Percentiles rank a stretch among this genome's conserved stretches.
phyloP scores from a whole-genome alignment of 2,329 filamentous ascomycete genomes.

The Paecilomyces dactylethromorphus region DNA sequence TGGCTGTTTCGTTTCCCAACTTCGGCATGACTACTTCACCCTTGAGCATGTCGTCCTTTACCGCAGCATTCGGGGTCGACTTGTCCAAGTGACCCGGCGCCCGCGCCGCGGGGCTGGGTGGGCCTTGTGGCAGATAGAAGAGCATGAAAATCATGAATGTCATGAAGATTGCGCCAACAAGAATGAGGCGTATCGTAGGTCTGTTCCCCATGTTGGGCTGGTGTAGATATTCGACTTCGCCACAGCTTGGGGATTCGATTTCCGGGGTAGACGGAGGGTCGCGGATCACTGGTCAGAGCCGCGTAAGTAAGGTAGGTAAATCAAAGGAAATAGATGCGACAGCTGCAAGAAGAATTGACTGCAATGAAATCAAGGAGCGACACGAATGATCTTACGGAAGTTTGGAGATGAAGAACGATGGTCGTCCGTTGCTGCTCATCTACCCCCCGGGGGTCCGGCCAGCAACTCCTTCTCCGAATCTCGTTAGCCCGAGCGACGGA shows the following conservation, averaged over 20 bases:
- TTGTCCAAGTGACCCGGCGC: constrained; percentile 35
- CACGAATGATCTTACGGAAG: background rate
- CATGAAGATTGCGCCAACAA: constrained; percentile 24
- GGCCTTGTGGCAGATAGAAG: constrained; percentile 30
- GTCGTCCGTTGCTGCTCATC: background rate
- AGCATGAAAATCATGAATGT: constrained; percentile 31
- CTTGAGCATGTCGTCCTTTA: constrained; percentile 31
- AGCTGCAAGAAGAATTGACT: background rate
- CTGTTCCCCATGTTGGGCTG: constrained; percentile 27
- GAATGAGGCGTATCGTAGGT: constrained; percentile 30
- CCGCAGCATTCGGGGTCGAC: constrained; percentile 14
- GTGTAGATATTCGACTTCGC: background rate
- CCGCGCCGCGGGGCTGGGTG: constrained; percentile 30
- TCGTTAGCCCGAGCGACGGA: background rate
- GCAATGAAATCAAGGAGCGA: background rate
- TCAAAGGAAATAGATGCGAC: background rate
- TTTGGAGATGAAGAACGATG: background rate
- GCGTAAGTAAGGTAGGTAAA: background rate
- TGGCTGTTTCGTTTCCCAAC: constrained; percentile 43
- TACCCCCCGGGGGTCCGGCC: no score
- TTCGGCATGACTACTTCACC: constrained; percentile 41
- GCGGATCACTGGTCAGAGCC: background rate
- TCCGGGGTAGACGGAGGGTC: background rate
- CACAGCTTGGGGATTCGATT: background rate
- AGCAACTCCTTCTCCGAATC: background rate